Conservation (phyloP, 129 eudicot species). For the Lonicera japonica region DNA sequence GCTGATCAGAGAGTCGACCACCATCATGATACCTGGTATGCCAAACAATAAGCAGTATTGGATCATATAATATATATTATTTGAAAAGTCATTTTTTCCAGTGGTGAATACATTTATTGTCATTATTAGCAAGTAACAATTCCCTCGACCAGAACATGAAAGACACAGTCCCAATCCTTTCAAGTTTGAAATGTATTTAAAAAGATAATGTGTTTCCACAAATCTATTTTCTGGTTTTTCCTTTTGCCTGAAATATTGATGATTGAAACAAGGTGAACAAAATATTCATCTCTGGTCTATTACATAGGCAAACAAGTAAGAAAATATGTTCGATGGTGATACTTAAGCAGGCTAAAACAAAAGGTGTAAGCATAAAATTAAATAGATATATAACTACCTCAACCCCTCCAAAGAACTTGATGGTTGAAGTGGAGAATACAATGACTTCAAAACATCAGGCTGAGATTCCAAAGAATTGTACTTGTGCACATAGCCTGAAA, state of each 20-base stretch:
- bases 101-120: neutral
- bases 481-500: slow-evolving; percentile 82
- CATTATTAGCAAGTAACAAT: too few relatives aligned
- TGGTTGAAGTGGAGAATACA: slow-evolving; percentile 93
- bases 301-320: neutral
- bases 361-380: neutral
- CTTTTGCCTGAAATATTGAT: neutral
- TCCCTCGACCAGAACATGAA: neutral
- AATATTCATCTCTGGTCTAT: neutral
- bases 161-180: neutral
- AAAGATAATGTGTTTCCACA: neutral
- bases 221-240: neutral
- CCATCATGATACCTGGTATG: slow-evolving; percentile 80
- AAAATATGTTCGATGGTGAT: neutral
- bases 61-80: neutral
- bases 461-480: slow-evolving; percentile 88
- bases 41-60: slow-evolving; percentile 6
- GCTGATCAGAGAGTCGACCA: slow-evolving; percentile 95
- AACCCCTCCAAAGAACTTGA: slow-evolving; percentile 85
- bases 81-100: slow-evolving; percentile 7
- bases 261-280: neutral
- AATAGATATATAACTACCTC: slow-evolving; percentile 40
- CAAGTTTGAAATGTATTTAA: neutral
- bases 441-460: slow-evolving; percentile 90
- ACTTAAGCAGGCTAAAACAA: neutral